Conservation (phyloP, 208 protist species). For the Trypanosoma melophagium region DNA sequence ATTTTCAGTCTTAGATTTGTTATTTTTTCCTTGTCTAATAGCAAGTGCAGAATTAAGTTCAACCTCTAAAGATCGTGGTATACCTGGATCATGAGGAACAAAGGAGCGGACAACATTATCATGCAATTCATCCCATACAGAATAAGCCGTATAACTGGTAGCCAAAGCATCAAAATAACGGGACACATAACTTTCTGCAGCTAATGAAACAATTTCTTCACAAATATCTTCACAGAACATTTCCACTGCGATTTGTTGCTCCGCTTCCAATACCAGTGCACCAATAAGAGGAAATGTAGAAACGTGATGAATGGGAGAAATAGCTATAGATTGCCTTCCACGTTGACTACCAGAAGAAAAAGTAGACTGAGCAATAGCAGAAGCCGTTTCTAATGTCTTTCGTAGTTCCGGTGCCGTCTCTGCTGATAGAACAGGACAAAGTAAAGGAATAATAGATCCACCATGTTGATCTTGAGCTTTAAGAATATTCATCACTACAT, state of each 20-base stretch:
- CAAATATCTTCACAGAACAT: constrained; percentile 60
- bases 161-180: constrained; percentile 60
- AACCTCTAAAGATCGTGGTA: background rate
- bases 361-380: background rate
- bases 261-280: constrained; percentile 32
- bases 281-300: constrained; percentile 31
- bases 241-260: constrained; percentile 34
- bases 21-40: constrained; percentile 10
- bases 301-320: background rate
- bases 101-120: constrained; percentile 59
- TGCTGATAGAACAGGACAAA: background rate
- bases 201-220: constrained; percentile 61
- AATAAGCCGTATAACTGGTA: constrained; percentile 61
- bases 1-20: background rate
- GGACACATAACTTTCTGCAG: constrained; percentile 49
- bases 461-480: background rate
- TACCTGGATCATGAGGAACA: constrained; percentile 39
- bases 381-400: background rate
- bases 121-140: constrained; percentile 76
- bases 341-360: background rate
- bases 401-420: background rate
- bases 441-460: too few species aligned
- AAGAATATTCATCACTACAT: background rate
- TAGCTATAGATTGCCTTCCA: background rate
- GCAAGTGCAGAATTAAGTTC: background rate